Base-by-base conservation (phyloP, 805 yeast species). In the Candida morakotiae region DNA sequence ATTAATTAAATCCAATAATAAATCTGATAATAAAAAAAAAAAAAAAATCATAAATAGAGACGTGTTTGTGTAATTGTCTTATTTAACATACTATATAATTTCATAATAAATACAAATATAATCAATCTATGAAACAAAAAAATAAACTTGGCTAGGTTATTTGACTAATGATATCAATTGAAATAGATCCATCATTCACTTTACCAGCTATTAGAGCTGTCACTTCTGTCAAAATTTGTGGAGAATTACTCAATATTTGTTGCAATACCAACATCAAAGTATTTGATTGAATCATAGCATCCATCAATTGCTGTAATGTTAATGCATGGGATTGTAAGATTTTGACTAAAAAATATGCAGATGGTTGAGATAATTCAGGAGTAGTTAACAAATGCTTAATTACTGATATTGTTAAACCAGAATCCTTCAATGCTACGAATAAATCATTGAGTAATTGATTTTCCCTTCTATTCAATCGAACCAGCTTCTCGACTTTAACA, bases 301-400 rank as follows among this genome's bases (percentile, higher is more conserved):
- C 42, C 13, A 51, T 36, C 26, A 56, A 39, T 13, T 54, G 51
- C 19, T 42, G 18, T 21, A 53, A 35, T 7, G 56, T 40, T 25
- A 55, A 42, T 2, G 60, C 58, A 19, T 46, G 46, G 5, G 62
- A 54, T 29, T 45, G 44, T 33, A 55, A 38, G 32, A 56, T 47
- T 14, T 41, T 43, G 14, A 42, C 37, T 40, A 55, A 44, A 31
- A 55, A 54, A 35, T 52, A 52, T 11, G 62, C 58, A 20, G 51
- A 41, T 9, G 62, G 62, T n/a, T 38, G 46, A 21, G 59, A 49
- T 32, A 56, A 47, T 16, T 52, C 52, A 7, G 60, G 60, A 13
- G 48, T 47, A 22, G 58, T 55, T 28, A 56, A 38, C 27, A 56
- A 45, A 42, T 51, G 47, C 36, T 52, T 51, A 26, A 48, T 43